phyloP scores from a whole-genome alignment of 2,329 filamentous ascomycete species.

The Ascochyta lentis region DNA sequence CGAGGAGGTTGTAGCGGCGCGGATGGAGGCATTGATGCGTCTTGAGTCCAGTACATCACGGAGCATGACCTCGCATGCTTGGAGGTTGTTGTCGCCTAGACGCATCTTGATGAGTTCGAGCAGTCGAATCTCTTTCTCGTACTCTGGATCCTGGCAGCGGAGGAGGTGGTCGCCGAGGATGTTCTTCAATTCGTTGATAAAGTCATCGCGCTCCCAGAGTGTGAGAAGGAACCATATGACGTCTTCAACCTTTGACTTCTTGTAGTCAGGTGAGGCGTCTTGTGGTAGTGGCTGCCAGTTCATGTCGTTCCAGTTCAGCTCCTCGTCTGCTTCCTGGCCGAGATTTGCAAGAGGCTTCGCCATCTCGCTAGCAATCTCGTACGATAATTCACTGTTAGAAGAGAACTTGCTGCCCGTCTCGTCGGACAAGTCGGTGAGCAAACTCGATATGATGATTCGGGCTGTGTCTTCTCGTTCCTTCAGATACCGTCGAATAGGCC shows the following conservation, averaged over 20 bases:
- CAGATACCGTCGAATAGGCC: constrained; percentile 76
- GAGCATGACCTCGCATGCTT: constrained; percentile 97
- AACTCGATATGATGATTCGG: constrained; percentile 75
- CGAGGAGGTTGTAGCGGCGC: constrained; percentile 24
- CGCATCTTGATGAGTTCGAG: constrained; percentile 86
- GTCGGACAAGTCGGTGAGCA: constrained; percentile 68
- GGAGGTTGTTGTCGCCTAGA: constrained; percentile 83
- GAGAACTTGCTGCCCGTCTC: constrained; percentile 53
- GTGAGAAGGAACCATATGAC: constrained; percentile 90
- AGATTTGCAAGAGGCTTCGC: constrained; percentile 65
- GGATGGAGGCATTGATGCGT: constrained; percentile 68
- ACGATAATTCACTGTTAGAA: constrained; percentile 69
- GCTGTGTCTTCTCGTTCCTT: constrained; percentile 80
- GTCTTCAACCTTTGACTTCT: constrained; percentile 85
- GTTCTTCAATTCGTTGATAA: constrained; percentile 91
- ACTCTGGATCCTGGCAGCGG: constrained; percentile 66
- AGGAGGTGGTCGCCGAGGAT: constrained; percentile 85
- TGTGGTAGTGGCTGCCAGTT: constrained; percentile 91
- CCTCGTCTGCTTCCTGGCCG: constrained; percentile 60
- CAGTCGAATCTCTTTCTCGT: constrained; percentile 80
- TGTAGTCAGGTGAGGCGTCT: constrained; percentile 89
- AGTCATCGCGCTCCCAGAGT: constrained; percentile 88
- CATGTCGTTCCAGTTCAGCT: constrained; percentile 90
- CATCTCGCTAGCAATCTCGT: constrained; percentile 70
- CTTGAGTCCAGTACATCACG: constrained; percentile 87